Evolutionary conservation across 768 basidiomycete genomes (phyloP), one percentile per base, ranked within the genome.

Genomic region (Mycena latifolia): DNA sequence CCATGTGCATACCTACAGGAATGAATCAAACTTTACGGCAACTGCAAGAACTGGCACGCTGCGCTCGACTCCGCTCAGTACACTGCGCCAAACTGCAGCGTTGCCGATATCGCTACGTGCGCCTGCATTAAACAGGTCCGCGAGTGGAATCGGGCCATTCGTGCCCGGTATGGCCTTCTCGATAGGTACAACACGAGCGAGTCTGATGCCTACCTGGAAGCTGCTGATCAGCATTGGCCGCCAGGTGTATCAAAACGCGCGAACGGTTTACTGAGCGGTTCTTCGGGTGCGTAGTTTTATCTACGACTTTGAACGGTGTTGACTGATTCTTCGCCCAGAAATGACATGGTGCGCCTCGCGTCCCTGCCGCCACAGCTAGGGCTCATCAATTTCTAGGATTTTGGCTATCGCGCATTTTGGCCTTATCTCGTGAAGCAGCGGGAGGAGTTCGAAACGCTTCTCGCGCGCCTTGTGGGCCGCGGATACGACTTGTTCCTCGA

Each of bases 401-500:
- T 80, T 56, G 80, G 79, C 8, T 80, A 80, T 63, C 78, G 74
- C 63, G 65, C 70, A 1, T 81, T 75, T 63, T 78, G 78, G 77
- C 72, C 75, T 25, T 67, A 51, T 60, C 75, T 81, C 9, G 69
- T 78, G 43, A 70, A 70, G 45, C 74, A 76, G 55, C 74, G 74
- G 39, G 58, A 65, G 22, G 75, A 77, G 61, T 59, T 78, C 25
- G 78, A 81, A 39, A 39, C 41, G 46, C 63, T 78, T 31, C 70
- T 81, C 35, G 41, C 63, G 11, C 64, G 68, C 11, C 72, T 81
- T 4, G 80, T 81, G 65, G 71, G 55, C 35, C 74, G 77, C 6
- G 78, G 74, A 12, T 80, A 79, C 48, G 77, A 79, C 51, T 70
- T 80, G 48, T 72, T 79, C 39, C 74, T 80, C 24, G 67, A 63